A percentile compares a stretch with the other conserved stretches of the same genome.
Conservation (phyloP, 768 basidiomycete species). For the Favolaschia claudopus region DNA sequence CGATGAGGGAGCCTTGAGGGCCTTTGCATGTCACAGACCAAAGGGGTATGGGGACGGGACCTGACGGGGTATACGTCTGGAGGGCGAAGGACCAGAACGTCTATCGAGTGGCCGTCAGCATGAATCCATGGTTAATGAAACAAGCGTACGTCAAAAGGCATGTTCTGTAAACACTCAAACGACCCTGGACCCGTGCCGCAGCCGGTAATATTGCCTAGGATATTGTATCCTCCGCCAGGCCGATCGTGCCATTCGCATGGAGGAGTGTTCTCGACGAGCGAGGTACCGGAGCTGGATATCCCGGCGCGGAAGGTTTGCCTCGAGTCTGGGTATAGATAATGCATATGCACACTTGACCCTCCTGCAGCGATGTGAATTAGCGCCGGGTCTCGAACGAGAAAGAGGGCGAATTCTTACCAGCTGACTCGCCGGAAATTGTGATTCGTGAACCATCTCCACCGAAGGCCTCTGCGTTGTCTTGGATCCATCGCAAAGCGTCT, state of each 20-base stretch:
- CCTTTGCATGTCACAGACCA: slow-evolving; percentile 1
- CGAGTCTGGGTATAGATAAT: slow-evolving; percentile 1
- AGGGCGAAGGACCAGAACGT: slow-evolving; percentile 6
- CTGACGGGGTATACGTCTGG: not conserved
- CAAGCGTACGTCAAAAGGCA: slow-evolving; percentile 8
- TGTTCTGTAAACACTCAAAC: slow-evolving; percentile 4
- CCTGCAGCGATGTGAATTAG: not conserved
- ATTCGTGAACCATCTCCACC: slow-evolving; percentile 14
- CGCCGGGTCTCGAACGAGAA: not conserved
- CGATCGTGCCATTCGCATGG: slow-evolving; percentile 12
- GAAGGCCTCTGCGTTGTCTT: slow-evolving; percentile 7
- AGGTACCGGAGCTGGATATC: slow-evolving; percentile 6
- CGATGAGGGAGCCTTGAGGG: slow-evolving; percentile 4
- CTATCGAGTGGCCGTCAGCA: not conserved
- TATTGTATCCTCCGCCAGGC: slow-evolving; percentile 2
- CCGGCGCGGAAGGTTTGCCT: not conserved
- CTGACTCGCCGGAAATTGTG: slow-evolving; percentile 2
- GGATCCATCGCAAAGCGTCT: slow-evolving; percentile 7
- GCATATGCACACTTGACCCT: slow-evolving; percentile 3
- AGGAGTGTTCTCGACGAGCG: not conserved
- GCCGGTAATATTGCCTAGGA: slow-evolving; percentile 3
- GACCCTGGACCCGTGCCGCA: slow-evolving; percentile 6
- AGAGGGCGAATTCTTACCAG: not conserved
- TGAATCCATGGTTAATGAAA: not conserved
- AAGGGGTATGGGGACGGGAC: not conserved